Evolutionary conservation across 768 basidiomycete genomes (phyloP), one percentile per base, ranked within the genome.

Genomic region (Amanita polypyramis): DNA sequence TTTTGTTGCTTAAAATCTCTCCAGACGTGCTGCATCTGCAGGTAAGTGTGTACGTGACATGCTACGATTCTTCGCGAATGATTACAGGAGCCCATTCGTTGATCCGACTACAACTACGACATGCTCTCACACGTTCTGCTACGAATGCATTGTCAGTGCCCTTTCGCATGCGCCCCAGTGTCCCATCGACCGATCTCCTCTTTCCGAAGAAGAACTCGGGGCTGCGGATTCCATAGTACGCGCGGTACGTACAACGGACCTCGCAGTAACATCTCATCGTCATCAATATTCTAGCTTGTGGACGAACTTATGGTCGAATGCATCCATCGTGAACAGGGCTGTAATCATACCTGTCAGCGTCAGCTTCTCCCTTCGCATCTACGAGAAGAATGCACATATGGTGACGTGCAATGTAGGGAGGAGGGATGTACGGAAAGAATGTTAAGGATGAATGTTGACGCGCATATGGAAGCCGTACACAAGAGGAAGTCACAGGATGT

Each of bases 41-140:
- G 74, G 83, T 81, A 54, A 52, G 66, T 50, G 2, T 17, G 32
- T 32, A 14, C 15, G 48, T 41, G 10, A 9, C 20, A 19, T 2
- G 27, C 29, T 17, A 5, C 12, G n/a, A 55, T 19, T 12, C 12
- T 23, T 6, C 21, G 35, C 32, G 34, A 20, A 49, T 17, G 27
- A 17, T 32, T 19, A 38, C 57, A 84, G 82, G 19, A 70, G 72
- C 47, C 86, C 89, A 2, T 92, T 93, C 58, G 65, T 78, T 6
- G 76, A 89, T 25, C 92, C 91, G 8, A 74, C 73, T 1, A 85
- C 85, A 0, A 82, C 87, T 0, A 73, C 65, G 34, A 77, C 82
- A 6, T 94, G 92, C 56, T 70, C 76, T 51, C 92, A 91, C 60
- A 94, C 89, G 0, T 94, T 94, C 62, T 95, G 92, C 61, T 64